Evolutionary conservation across 495 filamentous ascomycete species (phyloP), one percentile per base, ranked within the genome.

Genomic region (Penicillium robsamsonii): DNA sequence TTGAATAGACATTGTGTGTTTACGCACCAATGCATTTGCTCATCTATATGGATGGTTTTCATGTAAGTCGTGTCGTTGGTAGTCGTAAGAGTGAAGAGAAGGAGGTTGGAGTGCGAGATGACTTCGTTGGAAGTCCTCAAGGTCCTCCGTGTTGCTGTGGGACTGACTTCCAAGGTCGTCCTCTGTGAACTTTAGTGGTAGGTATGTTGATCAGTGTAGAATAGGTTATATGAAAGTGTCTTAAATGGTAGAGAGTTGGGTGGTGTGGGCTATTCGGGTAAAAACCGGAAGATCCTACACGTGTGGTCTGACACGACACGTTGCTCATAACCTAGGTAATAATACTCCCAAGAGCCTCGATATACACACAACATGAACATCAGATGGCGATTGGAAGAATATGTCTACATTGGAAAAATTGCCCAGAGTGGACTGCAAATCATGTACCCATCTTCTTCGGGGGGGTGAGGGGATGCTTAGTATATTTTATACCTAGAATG

Each of bases 1-100:
- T 57, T 57, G 57, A 59, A 68, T 68, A 68, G 65, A 68, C 65
- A 58, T 66, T 63, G 52, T 57, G 57, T 62, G 46, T 58, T 60
- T 62, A 50, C 13, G 47, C 29, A 58, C 55, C 37, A 68, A 68
- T 68, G 57, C 63, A 68, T 66, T 31, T 57, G 38, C 56, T 59
- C 44, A 42, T 52, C 56, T 38, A 27, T 56, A 59, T 57, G 37
- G 40, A 45, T 40, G 35, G 27, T 30, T 35, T 41, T 31, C n/a
- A n/a, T n/a, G n/a, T n/a, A n/a, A n/a, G n/a, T n/a, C n/a, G n/a
- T n/a, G n/a, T n/a, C n/a, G n/a, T n/a, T n/a, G n/a, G n/a, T n/a
- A 25, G 52, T 46, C 5, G 37, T 7, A 29, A 9, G 40, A 37
- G 35, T 22, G 3, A 4, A 11, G 11, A 50, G 37, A 15, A 18